Evolutionary conservation across 345 rosid genomes (phyloP), one percentile per base, ranked within the genome.

Genomic region (Triadica sebifera): DNA sequence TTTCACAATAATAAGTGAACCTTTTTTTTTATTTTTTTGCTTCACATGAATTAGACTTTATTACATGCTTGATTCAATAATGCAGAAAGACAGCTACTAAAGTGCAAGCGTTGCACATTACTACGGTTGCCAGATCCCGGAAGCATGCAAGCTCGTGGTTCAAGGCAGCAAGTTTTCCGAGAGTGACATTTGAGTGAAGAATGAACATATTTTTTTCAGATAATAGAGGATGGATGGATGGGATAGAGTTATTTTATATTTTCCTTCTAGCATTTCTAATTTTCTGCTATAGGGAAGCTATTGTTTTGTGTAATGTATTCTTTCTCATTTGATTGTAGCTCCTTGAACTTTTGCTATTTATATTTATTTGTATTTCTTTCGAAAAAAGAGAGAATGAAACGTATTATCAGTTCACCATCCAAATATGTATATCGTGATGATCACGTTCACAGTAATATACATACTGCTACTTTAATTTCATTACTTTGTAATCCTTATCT

Each of bases 351-450:
- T 43, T 66, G 52, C 49, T 56, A 72, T 74, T 55, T 77, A 68
- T 56, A 72, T 74, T 55, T 74, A 68, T 73, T 71, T 76, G 73
- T 70, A 67, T 75, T 67, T 72, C 49, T 67, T 76, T 69, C 43
- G 60, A 50, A 68, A 24, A 52, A 29, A 22, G 10, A 46, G 17
- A 12, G 49, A 64, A 3, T 29, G 43, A 53, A 10, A 37, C 46
- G 16, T 37, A 67, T 74, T 61, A 38, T 67, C 22, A 57, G 5
- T 13, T 60, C 37, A 60, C 13, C 65, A 29, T 60, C 63, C 47
- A 51, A 13, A 29, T 11, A 4, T 69, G 61, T 63, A 37, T 3
- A 16, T 19, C 51, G 72, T 37, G 45, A 29, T 34, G 8, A 59
- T 70, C 37, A 39, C 7, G 20, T 22, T 39, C 41, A n/a, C 34